Evolutionary conservation across 2,329 filamentous ascomycete species (phyloP).

Genomic region (Pseudonectria buxi): DNA sequence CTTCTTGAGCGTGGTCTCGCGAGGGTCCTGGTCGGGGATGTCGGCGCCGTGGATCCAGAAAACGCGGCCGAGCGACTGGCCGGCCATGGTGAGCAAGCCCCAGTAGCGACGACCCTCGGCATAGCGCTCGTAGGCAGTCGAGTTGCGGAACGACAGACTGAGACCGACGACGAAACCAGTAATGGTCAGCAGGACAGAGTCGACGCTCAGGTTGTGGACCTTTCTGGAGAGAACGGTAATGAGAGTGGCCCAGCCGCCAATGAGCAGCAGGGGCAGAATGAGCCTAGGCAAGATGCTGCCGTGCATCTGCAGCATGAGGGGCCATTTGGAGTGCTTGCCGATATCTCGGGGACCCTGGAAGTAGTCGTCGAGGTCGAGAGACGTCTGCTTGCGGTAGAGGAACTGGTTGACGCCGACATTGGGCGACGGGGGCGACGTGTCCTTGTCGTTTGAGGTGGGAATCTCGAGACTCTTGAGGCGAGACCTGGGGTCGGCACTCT

Average conservation of each 20-base stretch:
- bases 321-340: conserved; percentile 68
- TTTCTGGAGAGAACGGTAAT: conserved; percentile 52
- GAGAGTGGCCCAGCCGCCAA: conserved; percentile 58
- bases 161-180: conserved; percentile 77
- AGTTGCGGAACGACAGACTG: conserved; percentile 69
- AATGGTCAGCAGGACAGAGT: conserved; percentile 57
- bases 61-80: conserved; percentile 63
- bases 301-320: conserved; percentile 67
- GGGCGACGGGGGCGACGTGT: conserved; percentile 26
- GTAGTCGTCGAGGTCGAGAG: conserved; percentile 52
- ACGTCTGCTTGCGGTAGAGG: conserved; percentile 27
- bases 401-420: conserved; percentile 21
- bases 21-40: conserved; percentile 43
- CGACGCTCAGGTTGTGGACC: conserved; percentile 30
- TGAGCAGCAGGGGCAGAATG: conserved; percentile 59
- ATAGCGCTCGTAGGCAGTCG: conserved; percentile 70
- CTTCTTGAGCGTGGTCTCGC: conserved; percentile 64
- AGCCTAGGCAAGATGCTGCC: conserved; percentile 69
- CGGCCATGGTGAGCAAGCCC: conserved; percentile 54
- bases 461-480: conserved; percentile 21
- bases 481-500: neutral
- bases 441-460: conserved; percentile 17
- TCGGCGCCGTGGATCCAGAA: conserved; percentile 76
- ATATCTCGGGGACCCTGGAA: conserved; percentile 63
- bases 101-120: conserved; percentile 58